phyloP scores from a whole-genome alignment of 345 rosid species.

The Salix caprea region DNA sequence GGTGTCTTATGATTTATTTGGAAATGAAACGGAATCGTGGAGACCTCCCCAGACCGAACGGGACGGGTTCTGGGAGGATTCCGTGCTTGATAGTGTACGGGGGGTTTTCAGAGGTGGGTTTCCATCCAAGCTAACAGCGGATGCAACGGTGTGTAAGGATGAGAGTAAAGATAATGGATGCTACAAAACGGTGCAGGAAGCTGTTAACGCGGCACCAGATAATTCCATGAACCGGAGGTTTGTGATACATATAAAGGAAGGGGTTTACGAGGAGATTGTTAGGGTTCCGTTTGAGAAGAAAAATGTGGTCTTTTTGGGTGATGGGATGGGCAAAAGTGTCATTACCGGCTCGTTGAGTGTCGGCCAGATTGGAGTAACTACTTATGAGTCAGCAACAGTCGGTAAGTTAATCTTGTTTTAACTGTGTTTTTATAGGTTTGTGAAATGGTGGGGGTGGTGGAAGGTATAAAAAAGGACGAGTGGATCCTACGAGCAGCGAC shows the following conservation, averaged over 20 bases:
- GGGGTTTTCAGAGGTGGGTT: constrained; percentile 30
- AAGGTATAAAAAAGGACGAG: too few relatives aligned
- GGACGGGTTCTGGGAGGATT: constrained; percentile 42
- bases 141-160: constrained; percentile 61
- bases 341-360: constrained; percentile 57
- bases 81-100: not conserved
- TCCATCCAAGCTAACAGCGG: constrained; percentile 40
- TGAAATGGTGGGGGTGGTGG: too few relatives aligned
- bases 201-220: constrained; percentile 72
- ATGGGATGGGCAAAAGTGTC: constrained; percentile 77
- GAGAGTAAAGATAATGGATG: constrained; percentile 19
- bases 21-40: constrained; percentile 47
- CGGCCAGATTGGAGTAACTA: constrained; percentile 57
- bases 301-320: constrained; percentile 80
- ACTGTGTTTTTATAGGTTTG: too few relatives aligned
- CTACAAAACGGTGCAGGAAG: constrained; percentile 69
- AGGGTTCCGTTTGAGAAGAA: constrained; percentile 69
- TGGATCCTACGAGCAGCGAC: too few relatives aligned
- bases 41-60: constrained; percentile 64
- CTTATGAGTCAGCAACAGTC: constrained; percentile 74
- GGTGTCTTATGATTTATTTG: constrained; percentile 52
- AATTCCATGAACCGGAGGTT: constrained; percentile 33
- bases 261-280: constrained; percentile 71
- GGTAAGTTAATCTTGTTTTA: constrained; percentile 37
- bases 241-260: constrained; percentile 60